Percentiles rank a stretch among this genome's conserved stretches.
phyloP scores from a whole-genome alignment of 148 eudicot genomes.

The Spergularia bocconei region DNA sequence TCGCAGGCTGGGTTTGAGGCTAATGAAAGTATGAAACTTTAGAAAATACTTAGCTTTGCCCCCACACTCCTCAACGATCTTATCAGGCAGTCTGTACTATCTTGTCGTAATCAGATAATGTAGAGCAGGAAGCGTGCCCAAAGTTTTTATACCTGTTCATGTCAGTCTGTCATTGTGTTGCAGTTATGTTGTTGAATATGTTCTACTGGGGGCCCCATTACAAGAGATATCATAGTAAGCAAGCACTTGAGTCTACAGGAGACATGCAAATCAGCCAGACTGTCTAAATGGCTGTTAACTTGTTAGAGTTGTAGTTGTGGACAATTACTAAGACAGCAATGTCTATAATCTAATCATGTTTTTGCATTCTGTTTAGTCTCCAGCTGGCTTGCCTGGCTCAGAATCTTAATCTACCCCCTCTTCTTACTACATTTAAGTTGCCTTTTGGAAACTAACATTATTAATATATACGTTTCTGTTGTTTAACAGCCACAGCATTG shows the following conservation, averaged over 20 bases:
- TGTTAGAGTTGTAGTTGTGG: no score
- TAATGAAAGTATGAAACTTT: neutral
- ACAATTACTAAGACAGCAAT: neutral
- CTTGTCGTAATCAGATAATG: neutral
- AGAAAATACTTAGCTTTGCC: neutral
- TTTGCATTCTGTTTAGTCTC: neutral
- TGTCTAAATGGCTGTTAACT: neutral
- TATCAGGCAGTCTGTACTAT: neutral
- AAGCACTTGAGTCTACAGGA: neutral
- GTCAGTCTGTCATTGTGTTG: neutral
- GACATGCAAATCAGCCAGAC: neutral
- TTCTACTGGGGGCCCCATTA: neutral
- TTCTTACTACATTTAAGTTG: neutral
- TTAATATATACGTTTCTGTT: conserved; percentile 22
- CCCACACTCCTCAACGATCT: neutral
- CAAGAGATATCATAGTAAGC: neutral
- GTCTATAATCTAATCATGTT: neutral
- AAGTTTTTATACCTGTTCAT: neutral
- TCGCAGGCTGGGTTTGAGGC: neutral
- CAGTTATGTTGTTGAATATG: neutral
- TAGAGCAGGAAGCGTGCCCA: neutral
- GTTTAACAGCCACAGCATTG: conserved; percentile 70
- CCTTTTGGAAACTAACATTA: neutral
- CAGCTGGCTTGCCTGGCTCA: neutral
- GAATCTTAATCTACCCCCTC: neutral